These are phyloP conservation scores for Colletotrichum phormii DNA, from an alignment of 2,329 filamentous ascomycete species.

Conservation along the genomic window DNA sequence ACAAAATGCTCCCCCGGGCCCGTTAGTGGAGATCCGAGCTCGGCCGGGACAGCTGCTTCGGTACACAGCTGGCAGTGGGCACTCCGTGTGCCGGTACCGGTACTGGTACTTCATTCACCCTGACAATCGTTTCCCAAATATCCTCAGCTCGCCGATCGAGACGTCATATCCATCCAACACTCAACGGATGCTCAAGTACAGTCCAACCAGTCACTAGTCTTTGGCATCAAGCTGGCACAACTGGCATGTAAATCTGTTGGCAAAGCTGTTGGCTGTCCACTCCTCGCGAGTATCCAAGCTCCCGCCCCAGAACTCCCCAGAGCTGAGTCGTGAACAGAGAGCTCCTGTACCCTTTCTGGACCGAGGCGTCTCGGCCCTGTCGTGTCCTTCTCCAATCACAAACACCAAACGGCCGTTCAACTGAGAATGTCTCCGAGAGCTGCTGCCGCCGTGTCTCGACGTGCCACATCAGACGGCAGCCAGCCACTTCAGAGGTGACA, in stretches of 20 bases:
- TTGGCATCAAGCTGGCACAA: no score
- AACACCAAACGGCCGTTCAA: conserved; percentile 1
- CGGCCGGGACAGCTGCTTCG: background rate
- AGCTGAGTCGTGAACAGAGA: background rate
- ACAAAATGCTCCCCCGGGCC: background rate
- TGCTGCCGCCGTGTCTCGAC: conserved; percentile 7
- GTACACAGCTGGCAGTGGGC: background rate
- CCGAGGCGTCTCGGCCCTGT: conserved; percentile 10
- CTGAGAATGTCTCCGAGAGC: conserved; percentile 13
- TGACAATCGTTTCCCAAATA: conserved; percentile 2
- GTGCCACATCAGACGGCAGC: conserved; percentile 26
- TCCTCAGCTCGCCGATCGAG: background rate
- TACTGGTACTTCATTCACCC: background rate
- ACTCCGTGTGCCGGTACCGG: background rate
- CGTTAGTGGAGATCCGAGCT: conserved; percentile 8
- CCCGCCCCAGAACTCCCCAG: background rate
- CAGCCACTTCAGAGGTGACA: conserved; percentile 13
- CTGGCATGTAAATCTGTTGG: no score
- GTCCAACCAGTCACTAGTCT: no score
- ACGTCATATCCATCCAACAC: background rate
- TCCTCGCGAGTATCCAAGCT: background rate
- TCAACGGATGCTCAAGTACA: background rate
- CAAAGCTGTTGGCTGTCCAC: no score
- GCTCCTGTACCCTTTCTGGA: conserved; percentile 3
- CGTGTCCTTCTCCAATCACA: conserved; percentile 24